Evolutionary conservation across 2,329 filamentous ascomycete species (phyloP), one percentile per base, ranked within the genome.

Genomic region (Coniochaeta sp.): DNA sequence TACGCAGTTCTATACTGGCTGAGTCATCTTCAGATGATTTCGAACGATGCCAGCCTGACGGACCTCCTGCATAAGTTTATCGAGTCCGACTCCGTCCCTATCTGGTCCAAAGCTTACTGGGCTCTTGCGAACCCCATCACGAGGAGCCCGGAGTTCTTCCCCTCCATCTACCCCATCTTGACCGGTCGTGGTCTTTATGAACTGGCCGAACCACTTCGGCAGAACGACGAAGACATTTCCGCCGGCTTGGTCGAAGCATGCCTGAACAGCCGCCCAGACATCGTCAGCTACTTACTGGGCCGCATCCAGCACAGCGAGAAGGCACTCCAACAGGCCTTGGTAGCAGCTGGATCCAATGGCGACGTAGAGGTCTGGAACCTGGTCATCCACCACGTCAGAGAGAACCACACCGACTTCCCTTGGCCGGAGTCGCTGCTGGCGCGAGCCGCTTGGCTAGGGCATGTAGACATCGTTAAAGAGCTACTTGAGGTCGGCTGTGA

Each of bases 71-170:
- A 14, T 20, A 9, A 27, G 13, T 30, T 46, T 20, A 26, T 27
- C 22, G 13, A n/a, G 6, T 46, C 42, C 26, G 22, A 46, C 13
- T 27, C 42, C 24, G 26, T 46, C 8, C 22, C 42, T 10, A 46
- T 27, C 42, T 46, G 42, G 42, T 46, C 42, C 22, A 46, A 46
- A 14, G 42, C 42, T 8, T 46, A 46, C 22, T 46, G 42, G 42
- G 22, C 42, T 20, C 22, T 26, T 6, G 42, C 42, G 13, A 46
- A 30, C 24, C 42, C 42, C 3, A 46, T 46, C 42, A 30, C 13
- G 2, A 46, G 42, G 22, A 46, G 42, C 10, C 42, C 42, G 8
- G 42, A 46, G n/a, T 30, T 27, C 42, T 46, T 46, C 24, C 22
- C 26, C 8, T 46, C 42, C 10, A 46, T 46, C 20, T 46, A 27